Evolutionary conservation across 176 grass and related monocot species (phyloP).

Genomic region (Calamus simplicifolius): DNA sequence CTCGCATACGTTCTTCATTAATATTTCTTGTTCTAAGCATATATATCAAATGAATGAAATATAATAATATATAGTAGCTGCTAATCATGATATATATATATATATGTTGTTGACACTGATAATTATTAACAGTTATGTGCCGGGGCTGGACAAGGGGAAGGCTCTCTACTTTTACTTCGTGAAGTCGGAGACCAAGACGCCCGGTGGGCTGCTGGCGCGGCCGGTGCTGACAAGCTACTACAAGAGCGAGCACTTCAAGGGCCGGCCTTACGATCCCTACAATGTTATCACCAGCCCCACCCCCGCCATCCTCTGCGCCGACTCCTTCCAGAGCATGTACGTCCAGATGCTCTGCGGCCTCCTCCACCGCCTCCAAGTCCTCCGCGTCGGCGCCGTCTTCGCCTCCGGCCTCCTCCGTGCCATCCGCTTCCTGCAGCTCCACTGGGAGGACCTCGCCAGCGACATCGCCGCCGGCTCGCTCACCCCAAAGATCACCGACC

Average conservation of each 20-base stretch:
- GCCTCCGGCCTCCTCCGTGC: constrained; percentile 89
- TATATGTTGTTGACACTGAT: too few relatives aligned
- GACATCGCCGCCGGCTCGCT: constrained; percentile 56
- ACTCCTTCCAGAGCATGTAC: constrained; percentile 99
- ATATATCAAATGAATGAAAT: too few relatives aligned
- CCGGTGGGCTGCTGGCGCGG: constrained; percentile 36
- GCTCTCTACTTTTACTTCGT: constrained; percentile 77
- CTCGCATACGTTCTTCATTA: neutral
- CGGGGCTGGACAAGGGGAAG: constrained; percentile 83
- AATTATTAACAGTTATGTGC: constrained; percentile 42
- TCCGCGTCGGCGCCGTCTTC: constrained; percentile 96
- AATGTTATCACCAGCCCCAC: constrained; percentile 88
- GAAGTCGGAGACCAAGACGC: constrained; percentile 53
- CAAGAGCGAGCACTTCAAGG: constrained; percentile 52
- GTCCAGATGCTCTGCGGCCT: constrained; percentile 96
- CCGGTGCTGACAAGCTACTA: constrained; percentile 86
- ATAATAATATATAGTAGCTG: too few relatives aligned
- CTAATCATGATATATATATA: too few relatives aligned
- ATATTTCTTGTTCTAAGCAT: neutral
- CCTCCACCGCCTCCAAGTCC: constrained; percentile 67
- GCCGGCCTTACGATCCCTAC: constrained; percentile 61
- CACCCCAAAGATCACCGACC: constrained; percentile 51
- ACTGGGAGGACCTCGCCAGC: constrained; percentile 66
- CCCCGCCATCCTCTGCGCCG: constrained; percentile 77
- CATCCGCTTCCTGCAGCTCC: constrained; percentile 89